Evolutionary conservation across 306 rosid species (phyloP).

Genomic region (Erythrophleum fordii): DNA sequence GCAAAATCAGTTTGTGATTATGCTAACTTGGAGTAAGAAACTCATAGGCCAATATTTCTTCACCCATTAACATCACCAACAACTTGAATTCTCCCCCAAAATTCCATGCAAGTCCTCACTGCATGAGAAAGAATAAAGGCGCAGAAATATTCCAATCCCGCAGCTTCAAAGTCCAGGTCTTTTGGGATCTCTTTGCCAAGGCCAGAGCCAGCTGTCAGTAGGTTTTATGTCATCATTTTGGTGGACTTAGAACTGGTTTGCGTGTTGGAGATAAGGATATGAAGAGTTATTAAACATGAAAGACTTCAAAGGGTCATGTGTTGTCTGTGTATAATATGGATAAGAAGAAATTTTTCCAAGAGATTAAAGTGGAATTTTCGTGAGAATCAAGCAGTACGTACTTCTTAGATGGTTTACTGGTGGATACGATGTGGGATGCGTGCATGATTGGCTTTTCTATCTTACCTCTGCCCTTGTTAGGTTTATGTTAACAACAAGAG

Average conservation of each 20-base stretch:
- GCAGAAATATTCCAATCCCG: constrained; percentile 38
- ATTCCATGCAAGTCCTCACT: constrained; percentile 13
- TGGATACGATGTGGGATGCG: constrained; percentile 96
- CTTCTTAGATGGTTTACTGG: constrained; percentile 77
- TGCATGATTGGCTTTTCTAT: constrained; percentile 83
- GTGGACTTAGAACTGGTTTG: constrained; percentile 60
- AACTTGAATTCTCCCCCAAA: constrained; percentile 2
- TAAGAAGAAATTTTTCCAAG: constrained; percentile 59
- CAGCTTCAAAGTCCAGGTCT: constrained; percentile 41
- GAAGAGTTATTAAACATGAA: too few species aligned
- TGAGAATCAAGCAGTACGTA: constrained; percentile 82
- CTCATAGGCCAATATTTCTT: constrained; percentile 53
- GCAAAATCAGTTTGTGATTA: constrained; percentile 48
- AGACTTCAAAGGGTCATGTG: neutral
- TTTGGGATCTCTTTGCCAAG: constrained; percentile 71
- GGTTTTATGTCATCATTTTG: constrained; percentile 55
- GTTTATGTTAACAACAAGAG: constrained; percentile 82
- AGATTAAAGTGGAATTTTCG: constrained; percentile 88
- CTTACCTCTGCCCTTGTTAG: constrained; percentile 50
- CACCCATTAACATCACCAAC: constrained; percentile 38
- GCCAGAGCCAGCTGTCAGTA: constrained; percentile 62
- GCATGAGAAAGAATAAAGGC: constrained; percentile 50
- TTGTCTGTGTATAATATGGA: constrained; percentile 63
- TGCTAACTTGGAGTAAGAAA: constrained; percentile 57
- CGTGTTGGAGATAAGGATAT: constrained; percentile 61